Percentiles rank a stretch among this genome's conserved stretches.
phyloP scores from a whole-genome alignment of 2,329 filamentous ascomycete species.

The Penicillium decumbens region DNA sequence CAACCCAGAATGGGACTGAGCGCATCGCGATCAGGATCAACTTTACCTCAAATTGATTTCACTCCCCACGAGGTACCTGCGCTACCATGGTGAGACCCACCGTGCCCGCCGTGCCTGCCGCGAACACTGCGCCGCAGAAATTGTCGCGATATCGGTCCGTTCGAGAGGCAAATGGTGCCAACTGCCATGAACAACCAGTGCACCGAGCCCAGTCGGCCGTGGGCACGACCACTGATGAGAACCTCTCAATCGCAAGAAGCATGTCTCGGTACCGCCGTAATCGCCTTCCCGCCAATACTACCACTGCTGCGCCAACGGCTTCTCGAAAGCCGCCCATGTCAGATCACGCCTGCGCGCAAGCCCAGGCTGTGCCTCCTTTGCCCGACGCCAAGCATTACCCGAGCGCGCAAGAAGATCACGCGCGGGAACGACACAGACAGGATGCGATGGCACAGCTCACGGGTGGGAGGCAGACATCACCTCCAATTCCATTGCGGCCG shows the following conservation, averaged over 20 bases:
- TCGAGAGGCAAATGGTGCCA: background rate
- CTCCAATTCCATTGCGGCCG: constrained; percentile 8
- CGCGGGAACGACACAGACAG: constrained; percentile 27
- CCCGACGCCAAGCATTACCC: background rate
- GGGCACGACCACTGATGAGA: constrained; percentile 9
- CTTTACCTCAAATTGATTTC: background rate
- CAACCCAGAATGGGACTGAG: background rate
- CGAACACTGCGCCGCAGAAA: background rate
- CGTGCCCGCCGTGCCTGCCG: background rate
- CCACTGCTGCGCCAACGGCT: background rate
- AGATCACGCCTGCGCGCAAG: constrained; percentile 6
- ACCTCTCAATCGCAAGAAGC: constrained; percentile 29
- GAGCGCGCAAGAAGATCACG: constrained; percentile 12
- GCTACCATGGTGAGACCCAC: background rate
- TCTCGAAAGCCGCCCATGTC: constrained; percentile 14
- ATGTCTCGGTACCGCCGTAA: constrained; percentile 36
- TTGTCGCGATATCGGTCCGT: constrained; percentile 7
- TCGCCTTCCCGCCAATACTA: constrained; percentile 13
- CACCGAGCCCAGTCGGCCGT: background rate
- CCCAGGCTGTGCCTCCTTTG: constrained; percentile 1
- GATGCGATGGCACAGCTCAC: constrained; percentile 36
- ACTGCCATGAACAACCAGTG: background rate
- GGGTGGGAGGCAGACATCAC: constrained; percentile 17
- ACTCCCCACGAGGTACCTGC: background rate
- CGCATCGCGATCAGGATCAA: background rate